Evolutionary conservation across 2,329 filamentous ascomycete species (phyloP).

Genomic region (Stagonosporopsis tanaceti): DNA sequence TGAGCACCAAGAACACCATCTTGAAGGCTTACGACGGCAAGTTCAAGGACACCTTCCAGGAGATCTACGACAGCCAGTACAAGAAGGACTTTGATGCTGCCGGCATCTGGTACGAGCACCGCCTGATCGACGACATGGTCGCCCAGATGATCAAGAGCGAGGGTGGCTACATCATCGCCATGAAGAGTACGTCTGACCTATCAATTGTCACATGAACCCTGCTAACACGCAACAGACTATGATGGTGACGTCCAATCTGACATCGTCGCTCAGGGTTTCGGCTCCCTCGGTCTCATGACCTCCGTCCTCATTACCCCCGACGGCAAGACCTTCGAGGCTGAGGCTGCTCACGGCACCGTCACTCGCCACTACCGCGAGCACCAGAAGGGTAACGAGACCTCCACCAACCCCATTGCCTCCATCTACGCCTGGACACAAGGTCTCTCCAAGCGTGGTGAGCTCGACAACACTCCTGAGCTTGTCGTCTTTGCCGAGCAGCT

Average conservation of each 20-base stretch:
- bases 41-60: slow-evolving; percentile 99
- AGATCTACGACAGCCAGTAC: slow-evolving; percentile 89
- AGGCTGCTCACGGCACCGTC: slow-evolving; percentile 97
- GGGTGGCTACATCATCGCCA: slow-evolving; percentile 94
- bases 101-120: slow-evolving; percentile 99
- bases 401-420: slow-evolving; percentile 97
- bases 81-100: slow-evolving; percentile 87
- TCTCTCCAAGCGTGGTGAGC: slow-evolving; percentile 88
- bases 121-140: slow-evolving; percentile 99
- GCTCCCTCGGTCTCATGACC: slow-evolving; percentile 97
- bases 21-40: slow-evolving; percentile 98
- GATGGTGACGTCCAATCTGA: slow-evolving; percentile 99
- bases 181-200: slow-evolving; percentile 76
- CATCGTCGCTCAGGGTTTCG: slow-evolving; percentile 97
- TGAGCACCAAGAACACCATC: slow-evolving; percentile 99
- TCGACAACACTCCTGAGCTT: slow-evolving; percentile 91
- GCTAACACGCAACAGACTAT: slow-evolving; percentile 72
- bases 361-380: slow-evolving; percentile 98
- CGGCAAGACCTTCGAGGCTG: slow-evolving; percentile 95
- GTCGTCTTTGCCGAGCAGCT: slow-evolving; percentile 90
- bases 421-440: slow-evolving; percentile 99
- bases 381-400: slow-evolving; percentile 97
- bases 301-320: slow-evolving; percentile 96
- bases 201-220: slow-evolving; percentile 1
- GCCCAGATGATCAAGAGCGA: slow-evolving; percentile 99